Conservation (phyloP, 768 basidiomycete genomes). For the Lactifluus subvellereus region DNA sequence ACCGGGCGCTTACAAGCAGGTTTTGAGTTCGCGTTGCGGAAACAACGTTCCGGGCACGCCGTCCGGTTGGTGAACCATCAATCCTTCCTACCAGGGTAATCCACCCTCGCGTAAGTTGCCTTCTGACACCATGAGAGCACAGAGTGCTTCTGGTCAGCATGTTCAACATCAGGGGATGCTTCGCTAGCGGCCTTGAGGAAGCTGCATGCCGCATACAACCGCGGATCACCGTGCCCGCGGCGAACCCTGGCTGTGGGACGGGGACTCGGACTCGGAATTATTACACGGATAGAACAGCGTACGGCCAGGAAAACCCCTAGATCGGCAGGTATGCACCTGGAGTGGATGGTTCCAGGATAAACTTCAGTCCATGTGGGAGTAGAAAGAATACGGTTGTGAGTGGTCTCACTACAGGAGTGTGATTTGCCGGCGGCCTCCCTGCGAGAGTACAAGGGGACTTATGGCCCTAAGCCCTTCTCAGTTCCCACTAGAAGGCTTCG, state of each 20-base stretch:
- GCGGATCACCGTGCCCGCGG: not conserved
- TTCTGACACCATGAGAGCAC: not conserved
- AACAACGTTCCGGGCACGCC: conserved; percentile 15
- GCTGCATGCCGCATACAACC: not conserved
- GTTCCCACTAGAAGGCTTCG: not conserved
- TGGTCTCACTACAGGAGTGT: not conserved
- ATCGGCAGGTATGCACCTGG: not conserved
- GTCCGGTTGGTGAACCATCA: not conserved
- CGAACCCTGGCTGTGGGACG: too few species aligned
- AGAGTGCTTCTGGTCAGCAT: not conserved
- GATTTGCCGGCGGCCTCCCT: not conserved
- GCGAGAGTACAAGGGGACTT: not conserved
- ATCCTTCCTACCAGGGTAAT: not conserved
- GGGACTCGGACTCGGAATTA: not conserved
- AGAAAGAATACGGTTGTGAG: not conserved
- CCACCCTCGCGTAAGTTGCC: not conserved
- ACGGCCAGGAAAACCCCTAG: not conserved
- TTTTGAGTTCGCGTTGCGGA: conserved; percentile 4
- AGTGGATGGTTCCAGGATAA: not conserved
- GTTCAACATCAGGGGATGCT: not conserved
- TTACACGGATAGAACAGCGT: not conserved
- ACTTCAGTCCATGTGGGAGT: not conserved
- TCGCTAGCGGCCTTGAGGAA: conserved; percentile 11
- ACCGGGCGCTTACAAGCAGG: conserved; percentile 12
- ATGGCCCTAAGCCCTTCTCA: not conserved